Percentiles rank a stretch among this genome's conserved stretches.
phyloP scores from a whole-genome alignment of 208 protist genomes.

The Leishmania tropica region DNA sequence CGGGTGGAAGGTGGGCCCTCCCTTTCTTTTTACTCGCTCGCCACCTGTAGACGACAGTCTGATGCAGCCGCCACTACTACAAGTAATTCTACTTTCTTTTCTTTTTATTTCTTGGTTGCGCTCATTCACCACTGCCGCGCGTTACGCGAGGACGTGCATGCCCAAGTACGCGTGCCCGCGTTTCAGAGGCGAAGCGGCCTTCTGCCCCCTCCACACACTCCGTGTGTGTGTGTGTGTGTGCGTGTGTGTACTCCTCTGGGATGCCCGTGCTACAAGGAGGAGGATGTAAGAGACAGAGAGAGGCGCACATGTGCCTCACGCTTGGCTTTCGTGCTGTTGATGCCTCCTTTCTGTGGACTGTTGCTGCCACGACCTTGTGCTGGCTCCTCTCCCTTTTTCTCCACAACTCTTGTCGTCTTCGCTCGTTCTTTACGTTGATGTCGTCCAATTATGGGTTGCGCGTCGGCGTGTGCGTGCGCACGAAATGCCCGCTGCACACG shows the following conservation, averaged over 20 bases:
- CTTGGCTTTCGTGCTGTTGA: not conserved
- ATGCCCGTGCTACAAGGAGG: not conserved
- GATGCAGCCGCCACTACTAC: not conserved
- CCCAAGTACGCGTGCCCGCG: not conserved
- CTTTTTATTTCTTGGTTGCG: not conserved
- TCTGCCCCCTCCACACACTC: not conserved
- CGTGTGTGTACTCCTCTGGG: not conserved
- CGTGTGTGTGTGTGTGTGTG: not conserved
- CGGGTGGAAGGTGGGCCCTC: not conserved
- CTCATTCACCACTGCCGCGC: not conserved
- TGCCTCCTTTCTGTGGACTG: not conserved
- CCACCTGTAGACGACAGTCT: not conserved
- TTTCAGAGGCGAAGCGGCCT: not conserved
- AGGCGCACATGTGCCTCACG: not conserved
- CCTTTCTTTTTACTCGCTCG: not conserved
- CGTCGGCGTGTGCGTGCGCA: too few species aligned
- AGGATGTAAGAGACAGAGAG: not conserved
- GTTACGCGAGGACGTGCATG: not conserved
- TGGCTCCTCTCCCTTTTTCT: constrained; percentile 1
- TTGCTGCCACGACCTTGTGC: not conserved
- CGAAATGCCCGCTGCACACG: not conserved
- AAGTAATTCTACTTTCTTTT: not conserved
- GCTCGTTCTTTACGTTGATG: not conserved
- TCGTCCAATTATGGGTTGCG: too few species aligned
- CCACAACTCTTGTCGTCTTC: not conserved